Evolutionary conservation across 768 basidiomycete genomes (phyloP), one percentile per base, ranked within the genome.

Genomic region (Suillus lakei): DNA sequence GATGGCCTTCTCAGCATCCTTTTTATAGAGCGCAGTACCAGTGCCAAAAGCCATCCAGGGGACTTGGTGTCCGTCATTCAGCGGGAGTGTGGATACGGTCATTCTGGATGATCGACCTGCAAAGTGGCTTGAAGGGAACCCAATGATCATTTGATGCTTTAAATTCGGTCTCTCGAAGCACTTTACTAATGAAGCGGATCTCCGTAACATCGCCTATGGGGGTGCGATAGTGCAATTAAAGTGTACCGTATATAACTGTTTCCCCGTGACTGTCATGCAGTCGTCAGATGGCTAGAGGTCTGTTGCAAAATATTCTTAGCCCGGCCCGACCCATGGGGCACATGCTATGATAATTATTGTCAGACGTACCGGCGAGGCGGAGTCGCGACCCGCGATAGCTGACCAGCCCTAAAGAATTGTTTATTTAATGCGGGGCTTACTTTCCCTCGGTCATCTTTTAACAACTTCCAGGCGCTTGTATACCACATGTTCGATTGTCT

Each of bases 11-110:
- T 78, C 67, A 13, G 82, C 84, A 66, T 89, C 84, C 66, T 79
- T 79, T 15, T 64, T 60, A 63, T 69, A 85, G 18, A 85, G 76
- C 1, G 86, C 86, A 2, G 86, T 86, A 0, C 89, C 89, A 21
- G 86, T 88, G 21, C 89, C 89, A 66, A 86, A 89, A 1, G 81
- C 89, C 32, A 89, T 75, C 83, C 83, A 85, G 18, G 90, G 89
- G 43, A 84, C 77, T 5, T 68, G 69, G 23, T 73, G 77, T 23
- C 86, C 86, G 69, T 89, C 86, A 71, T 89, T 88, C 70, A 91
- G 82, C 60, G 76, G 69, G 58, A 86, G 72, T 4, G 72, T 74
- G 28, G 70, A 71, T 46, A 76, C 70, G 34, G 71, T 23, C 69
- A 79, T 77, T 55, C 58, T 68, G 62, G 43, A 65, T 10, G 64